Conservation (phyloP, 2,329 filamentous ascomycete genomes). For the Colletotrichum kahawae region DNA sequence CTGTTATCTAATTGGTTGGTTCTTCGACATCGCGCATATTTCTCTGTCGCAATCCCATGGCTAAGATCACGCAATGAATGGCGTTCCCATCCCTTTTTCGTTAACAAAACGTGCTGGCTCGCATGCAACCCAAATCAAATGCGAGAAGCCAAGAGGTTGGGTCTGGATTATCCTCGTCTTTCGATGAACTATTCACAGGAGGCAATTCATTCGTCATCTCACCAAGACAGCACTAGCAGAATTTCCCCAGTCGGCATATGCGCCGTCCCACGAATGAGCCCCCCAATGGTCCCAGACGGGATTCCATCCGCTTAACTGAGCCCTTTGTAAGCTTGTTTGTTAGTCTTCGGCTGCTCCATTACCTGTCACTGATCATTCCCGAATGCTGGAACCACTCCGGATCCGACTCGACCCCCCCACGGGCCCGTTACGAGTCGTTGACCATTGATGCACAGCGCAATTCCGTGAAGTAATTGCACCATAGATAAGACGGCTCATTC, state of each 20-base stretch:
- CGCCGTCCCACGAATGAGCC: not conserved
- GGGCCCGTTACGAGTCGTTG: not conserved
- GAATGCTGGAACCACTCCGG: not conserved
- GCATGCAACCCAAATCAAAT: not conserved
- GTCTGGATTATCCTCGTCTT: not conserved
- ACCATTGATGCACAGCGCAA: conserved; percentile 1
- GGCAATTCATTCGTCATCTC: not conserved
- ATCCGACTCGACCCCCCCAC: conserved; percentile 8
- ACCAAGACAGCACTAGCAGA: not conserved
- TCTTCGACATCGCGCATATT: not conserved
- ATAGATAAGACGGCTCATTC: conserved; percentile 20
- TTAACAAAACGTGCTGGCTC: not conserved
- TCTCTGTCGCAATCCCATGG: conserved; percentile 23
- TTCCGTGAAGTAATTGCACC: conserved; percentile 18
- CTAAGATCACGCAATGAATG: conserved; percentile 23
- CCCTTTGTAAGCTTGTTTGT: not conserved
- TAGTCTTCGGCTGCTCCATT: not conserved
- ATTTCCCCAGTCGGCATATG: not conserved
- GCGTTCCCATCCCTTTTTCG: not conserved
- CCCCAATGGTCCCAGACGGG: not conserved
- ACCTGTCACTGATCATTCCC: not conserved
- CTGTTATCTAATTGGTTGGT: conserved; percentile 4
- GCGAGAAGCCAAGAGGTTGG: not conserved
- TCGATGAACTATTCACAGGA: not conserved
- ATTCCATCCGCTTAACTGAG: not conserved